Percentiles rank a stretch among this genome's conserved stretches.
Evolutionary conservation across 139 green algal species (phyloP).

Genomic region (Zygnema cylindricum): DNA sequence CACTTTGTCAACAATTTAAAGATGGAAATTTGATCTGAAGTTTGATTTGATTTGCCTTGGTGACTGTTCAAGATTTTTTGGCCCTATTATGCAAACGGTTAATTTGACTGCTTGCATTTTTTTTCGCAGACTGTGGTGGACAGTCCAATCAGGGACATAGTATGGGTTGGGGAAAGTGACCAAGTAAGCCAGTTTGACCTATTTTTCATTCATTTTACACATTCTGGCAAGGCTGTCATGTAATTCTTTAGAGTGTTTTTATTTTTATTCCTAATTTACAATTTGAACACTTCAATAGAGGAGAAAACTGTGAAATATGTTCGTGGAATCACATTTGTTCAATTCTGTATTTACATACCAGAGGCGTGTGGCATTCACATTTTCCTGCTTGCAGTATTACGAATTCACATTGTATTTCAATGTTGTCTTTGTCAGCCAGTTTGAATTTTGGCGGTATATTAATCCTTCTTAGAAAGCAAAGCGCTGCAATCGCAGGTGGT

Average conservation of each 20-base stretch:
- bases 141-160: slow-evolving; percentile 34
- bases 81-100: too few relatives aligned
- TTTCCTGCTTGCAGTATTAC: too few relatives aligned
- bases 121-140: slow-evolving; percentile 40
- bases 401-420: slow-evolving; percentile 8
- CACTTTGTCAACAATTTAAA: too few relatives aligned
- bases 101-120: background rate
- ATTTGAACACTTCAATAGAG: background rate
- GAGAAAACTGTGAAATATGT: background rate
- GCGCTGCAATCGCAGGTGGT: slow-evolving; percentile 34
- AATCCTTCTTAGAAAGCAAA: background rate
- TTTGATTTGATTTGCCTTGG: too few relatives aligned
- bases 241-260: background rate
- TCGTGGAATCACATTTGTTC: slow-evolving; percentile 6
- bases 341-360: too few relatives aligned
- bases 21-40: too few relatives aligned
- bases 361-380: too few relatives aligned
- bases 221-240: background rate
- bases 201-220: background rate
- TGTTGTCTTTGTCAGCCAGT: background rate
- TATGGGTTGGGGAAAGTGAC: slow-evolving; percentile 35
- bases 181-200: slow-evolving; percentile 20
- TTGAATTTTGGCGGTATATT: background rate
- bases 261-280: background rate
- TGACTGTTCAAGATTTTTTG: too few relatives aligned